phyloP scores from a whole-genome alignment of 345 rosid genomes.

The Trapa incisa region DNA sequence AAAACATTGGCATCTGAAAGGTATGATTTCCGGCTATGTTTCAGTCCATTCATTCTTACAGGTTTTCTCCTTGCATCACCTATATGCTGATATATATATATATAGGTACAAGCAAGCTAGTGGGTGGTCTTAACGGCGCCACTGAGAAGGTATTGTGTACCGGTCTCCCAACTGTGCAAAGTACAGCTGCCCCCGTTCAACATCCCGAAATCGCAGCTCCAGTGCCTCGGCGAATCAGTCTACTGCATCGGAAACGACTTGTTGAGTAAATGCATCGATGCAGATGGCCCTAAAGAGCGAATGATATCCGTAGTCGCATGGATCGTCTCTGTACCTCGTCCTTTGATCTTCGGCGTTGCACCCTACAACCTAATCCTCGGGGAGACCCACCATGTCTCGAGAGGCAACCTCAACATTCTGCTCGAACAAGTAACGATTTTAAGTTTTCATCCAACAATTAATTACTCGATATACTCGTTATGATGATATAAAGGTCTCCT shows the following conservation, averaged over 20 bases:
- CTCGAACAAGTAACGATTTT: conserved; percentile 48
- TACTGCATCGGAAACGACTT: conserved; percentile 36
- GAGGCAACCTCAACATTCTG: conserved; percentile 48
- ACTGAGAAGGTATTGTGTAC: too few species aligned
- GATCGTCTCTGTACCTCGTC: conserved; percentile 53
- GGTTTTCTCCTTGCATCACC: too few species aligned
- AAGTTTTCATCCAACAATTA: conserved; percentile 33
- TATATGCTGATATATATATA: too few species aligned
- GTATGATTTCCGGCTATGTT: too few species aligned
- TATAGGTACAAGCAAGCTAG: too few species aligned
- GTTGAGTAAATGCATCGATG: conserved; percentile 30
- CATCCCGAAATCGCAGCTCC: conserved; percentile 72
- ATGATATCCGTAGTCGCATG: conserved; percentile 45
- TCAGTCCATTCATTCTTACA: too few species aligned
- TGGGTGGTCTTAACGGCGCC: too few species aligned
- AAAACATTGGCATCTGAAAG: too few species aligned
- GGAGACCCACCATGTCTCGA: conserved; percentile 83
- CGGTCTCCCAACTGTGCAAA: too few species aligned
- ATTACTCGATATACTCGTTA: too few species aligned
- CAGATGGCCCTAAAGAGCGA: conserved; percentile 38
- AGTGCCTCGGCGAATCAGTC: conserved; percentile 50
- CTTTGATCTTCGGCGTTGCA: conserved; percentile 47
- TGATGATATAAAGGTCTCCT: too few species aligned
- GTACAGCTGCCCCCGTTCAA: conserved; percentile 23
- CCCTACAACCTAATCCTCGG: conserved; percentile 84